Evolutionary conservation across 176 grass and related monocot genomes (phyloP).

Genomic region (Avena atlantica): DNA sequence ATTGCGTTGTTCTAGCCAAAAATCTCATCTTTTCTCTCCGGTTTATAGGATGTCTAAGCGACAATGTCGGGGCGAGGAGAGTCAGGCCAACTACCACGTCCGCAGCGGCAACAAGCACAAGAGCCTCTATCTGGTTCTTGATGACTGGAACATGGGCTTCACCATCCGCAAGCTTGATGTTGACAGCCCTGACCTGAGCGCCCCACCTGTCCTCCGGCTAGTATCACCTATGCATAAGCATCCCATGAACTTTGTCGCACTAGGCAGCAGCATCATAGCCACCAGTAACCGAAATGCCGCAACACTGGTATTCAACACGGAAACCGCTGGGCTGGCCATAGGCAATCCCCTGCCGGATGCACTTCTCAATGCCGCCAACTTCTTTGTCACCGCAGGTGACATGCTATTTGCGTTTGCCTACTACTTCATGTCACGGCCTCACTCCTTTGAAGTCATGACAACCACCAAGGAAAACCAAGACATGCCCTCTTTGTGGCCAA

Average conservation of each 20-base stretch:
- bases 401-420: neutral
- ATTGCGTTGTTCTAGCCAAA: too few species aligned
- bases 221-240: neutral
- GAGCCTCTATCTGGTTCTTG: constrained; percentile 16
- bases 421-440: neutral
- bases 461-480: neutral
- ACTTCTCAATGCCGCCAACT: neutral
- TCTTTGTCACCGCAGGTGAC: neutral
- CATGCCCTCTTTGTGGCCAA: neutral
- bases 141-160: neutral
- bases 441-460: constrained; percentile 23
- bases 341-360: neutral
- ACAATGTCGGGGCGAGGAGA: neutral
- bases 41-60: neutral
- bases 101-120: neutral
- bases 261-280: neutral
- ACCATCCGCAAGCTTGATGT: neutral
- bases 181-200: neutral
- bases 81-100: neutral
- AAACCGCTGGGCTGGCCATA: neutral
- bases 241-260: neutral
- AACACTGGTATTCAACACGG: neutral
- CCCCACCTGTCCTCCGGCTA: neutral
- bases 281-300: neutral
- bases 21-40: too few species aligned